Conservation (phyloP, 2,329 filamentous ascomycete species). For the Xylariaceae sp. region DNA sequence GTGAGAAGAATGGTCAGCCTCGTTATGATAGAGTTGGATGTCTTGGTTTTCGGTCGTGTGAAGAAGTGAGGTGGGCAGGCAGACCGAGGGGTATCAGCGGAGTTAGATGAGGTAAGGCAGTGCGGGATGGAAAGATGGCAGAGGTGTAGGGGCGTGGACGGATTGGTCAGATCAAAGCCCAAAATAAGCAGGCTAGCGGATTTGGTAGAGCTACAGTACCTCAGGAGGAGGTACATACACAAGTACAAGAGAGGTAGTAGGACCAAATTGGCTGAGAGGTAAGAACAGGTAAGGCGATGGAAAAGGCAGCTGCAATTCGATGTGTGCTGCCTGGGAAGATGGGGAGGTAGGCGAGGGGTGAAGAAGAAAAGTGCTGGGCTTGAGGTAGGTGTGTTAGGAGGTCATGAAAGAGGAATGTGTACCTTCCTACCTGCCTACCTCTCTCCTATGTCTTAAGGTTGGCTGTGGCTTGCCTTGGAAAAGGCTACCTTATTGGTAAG, state of each 20-base stretch:
- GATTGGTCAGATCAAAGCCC: not conserved
- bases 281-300: conserved; percentile 1
- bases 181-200: not conserved
- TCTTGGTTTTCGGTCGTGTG: not conserved
- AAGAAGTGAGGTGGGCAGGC: not conserved
- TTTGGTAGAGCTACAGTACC: no score
- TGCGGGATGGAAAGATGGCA: not conserved
- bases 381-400: no score
- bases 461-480: conserved; percentile 3
- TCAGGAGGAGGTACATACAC: no score
- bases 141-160: not conserved
- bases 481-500: no score
- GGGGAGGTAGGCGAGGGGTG: not conserved
- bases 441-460: not conserved
- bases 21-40: not conserved
- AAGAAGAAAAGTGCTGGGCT: no score
- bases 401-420: no score
- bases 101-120: conserved; percentile 1
- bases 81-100: not conserved
- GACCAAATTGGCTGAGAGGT: no score
- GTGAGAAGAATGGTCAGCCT: not conserved
- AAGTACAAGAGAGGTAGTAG: no score
- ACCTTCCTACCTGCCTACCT: no score
- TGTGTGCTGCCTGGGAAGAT: conserved; percentile 7
- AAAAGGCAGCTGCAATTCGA: conserved; percentile 3